Percentiles rank a stretch among this genome's conserved stretches.
Evolutionary conservation across 495 filamentous ascomycete species (phyloP).

Genomic region (Trichoderma reesei): DNA sequence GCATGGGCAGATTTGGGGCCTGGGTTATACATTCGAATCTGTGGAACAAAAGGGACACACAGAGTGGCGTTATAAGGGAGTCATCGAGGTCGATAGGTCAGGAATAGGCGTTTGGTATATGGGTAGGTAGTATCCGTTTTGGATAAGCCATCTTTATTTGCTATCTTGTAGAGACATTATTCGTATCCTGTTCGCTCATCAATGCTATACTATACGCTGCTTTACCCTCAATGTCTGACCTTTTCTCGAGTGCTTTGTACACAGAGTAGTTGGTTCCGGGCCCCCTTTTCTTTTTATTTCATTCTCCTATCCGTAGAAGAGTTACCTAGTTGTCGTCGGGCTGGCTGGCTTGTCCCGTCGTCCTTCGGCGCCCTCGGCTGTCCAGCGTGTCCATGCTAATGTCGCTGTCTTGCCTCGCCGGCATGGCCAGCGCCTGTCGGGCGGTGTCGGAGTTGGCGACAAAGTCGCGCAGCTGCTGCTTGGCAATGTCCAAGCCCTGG

Average conservation of each 20-base stretch:
- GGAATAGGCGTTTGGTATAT: slow-evolving; percentile 2
- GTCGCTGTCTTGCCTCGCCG: slow-evolving; percentile 31
- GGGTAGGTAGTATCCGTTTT: neutral
- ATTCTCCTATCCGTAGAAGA: no score
- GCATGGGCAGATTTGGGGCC: neutral
- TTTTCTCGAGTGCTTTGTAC: neutral
- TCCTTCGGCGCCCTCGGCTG: slow-evolving; percentile 44
- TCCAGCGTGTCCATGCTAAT: slow-evolving; percentile 52
- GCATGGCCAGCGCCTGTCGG: slow-evolving; percentile 69
- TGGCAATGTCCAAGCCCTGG: slow-evolving; percentile 82
- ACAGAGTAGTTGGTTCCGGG: neutral
- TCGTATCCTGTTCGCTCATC: slow-evolving; percentile 16
- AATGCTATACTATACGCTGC: neutral
- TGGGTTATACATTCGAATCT: no score
- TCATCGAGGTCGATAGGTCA: neutral
- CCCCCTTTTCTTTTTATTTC: no score
- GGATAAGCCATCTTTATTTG: slow-evolving; percentile 4
- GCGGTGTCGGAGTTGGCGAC: slow-evolving; percentile 72
- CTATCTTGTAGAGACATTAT: slow-evolving; percentile 10
- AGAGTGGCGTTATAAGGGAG: neutral
- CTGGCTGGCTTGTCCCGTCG: slow-evolving; percentile 36
- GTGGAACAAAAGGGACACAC: neutral
- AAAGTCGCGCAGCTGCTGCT: slow-evolving; percentile 79
- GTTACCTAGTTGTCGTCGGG: slow-evolving; percentile 37
- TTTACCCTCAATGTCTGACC: neutral